Evolutionary conservation across 805 yeast species (phyloP).

Genomic region (Kazachstania kunashirensis): DNA sequence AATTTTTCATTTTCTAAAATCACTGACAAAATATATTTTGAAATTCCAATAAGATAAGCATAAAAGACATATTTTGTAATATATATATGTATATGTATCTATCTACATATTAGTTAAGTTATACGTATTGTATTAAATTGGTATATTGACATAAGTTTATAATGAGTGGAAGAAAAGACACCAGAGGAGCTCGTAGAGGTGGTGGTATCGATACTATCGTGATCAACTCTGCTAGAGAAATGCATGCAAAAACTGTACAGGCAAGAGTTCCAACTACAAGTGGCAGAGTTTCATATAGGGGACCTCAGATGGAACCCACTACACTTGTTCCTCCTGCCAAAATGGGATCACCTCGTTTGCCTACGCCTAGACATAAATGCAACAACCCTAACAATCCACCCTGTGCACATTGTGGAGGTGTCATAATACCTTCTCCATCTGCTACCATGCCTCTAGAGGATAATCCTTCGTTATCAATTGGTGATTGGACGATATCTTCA

Average conservation of each 20-base stretch:
- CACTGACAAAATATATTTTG: too few relatives aligned
- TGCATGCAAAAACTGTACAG: constrained; percentile 36
- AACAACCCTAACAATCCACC: constrained; percentile 34
- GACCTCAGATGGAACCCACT: background rate
- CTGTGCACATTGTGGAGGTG: constrained; percentile 59
- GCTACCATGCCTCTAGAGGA: constrained; percentile 56
- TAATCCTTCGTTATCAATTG: constrained; percentile 55
- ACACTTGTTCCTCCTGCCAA: constrained; percentile 1
- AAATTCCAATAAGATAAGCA: too few relatives aligned
- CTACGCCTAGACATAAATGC: constrained; percentile 16
- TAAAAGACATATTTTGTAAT: too few relatives aligned
- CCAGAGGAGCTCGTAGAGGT: background rate
- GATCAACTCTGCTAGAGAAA: constrained; percentile 52
- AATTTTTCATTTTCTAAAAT: too few relatives aligned
- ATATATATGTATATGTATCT: too few relatives aligned
- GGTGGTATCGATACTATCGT: constrained; percentile 46
- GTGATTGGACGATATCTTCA: constrained; percentile 70
- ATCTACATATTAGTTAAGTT: too few relatives aligned
- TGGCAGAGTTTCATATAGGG: background rate
- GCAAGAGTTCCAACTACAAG: constrained; percentile 25
- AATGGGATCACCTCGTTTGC: background rate
- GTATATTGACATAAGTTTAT: too few relatives aligned
- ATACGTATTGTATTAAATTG: too few relatives aligned
- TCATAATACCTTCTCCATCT: constrained; percentile 69
- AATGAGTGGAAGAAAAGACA: constrained; percentile 1